phyloP scores from a whole-genome alignment of 1,139 yeast genomes.

The Yamadazyma kanchanaburiensis region DNA sequence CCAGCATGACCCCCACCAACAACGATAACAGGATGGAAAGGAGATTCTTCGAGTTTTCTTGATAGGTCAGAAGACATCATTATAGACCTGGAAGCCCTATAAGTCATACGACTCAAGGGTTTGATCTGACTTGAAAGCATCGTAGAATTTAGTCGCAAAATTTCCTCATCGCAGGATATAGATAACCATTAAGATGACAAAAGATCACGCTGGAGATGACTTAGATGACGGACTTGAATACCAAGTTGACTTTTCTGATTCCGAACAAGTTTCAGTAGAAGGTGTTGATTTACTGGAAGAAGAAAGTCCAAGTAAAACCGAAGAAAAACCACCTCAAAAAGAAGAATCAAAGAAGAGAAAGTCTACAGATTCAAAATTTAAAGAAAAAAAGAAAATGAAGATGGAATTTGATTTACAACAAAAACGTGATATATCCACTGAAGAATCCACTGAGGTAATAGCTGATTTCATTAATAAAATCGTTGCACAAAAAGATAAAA shows the following conservation, averaged over 20 bases:
- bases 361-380: slow-evolving; percentile 29
- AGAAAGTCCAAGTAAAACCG: slow-evolving; percentile 10
- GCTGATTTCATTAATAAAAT: slow-evolving; percentile 57
- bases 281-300: slow-evolving; percentile 7
- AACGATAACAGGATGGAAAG: slow-evolving; percentile 67
- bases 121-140: too few relatives aligned
- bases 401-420: slow-evolving; percentile 55
- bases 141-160: too few relatives aligned
- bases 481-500: slow-evolving; percentile 49
- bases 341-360: slow-evolving; percentile 26
- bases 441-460: slow-evolving; percentile 49
- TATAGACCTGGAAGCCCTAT: slow-evolving; percentile 16
- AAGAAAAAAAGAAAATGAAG: slow-evolving; percentile 53
- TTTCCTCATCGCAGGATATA: slow-evolving; percentile 11
- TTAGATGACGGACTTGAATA: slow-evolving; percentile 68
- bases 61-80: slow-evolving; percentile 38
- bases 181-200: slow-evolving; percentile 4
- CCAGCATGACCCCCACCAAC: slow-evolving; percentile 99
- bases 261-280: slow-evolving; percentile 6
- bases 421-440: slow-evolving; percentile 48
- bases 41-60: slow-evolving; percentile 24
- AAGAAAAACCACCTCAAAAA: slow-evolving; percentile 12
- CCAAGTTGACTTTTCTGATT: slow-evolving; percentile 34
- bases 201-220: slow-evolving; percentile 39
- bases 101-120: too few relatives aligned